A percentile compares a stretch with the other conserved stretches of the same genome.
Conservation (phyloP, 2,329 filamentous ascomycete genomes). For the Neonectria ditissima region DNA sequence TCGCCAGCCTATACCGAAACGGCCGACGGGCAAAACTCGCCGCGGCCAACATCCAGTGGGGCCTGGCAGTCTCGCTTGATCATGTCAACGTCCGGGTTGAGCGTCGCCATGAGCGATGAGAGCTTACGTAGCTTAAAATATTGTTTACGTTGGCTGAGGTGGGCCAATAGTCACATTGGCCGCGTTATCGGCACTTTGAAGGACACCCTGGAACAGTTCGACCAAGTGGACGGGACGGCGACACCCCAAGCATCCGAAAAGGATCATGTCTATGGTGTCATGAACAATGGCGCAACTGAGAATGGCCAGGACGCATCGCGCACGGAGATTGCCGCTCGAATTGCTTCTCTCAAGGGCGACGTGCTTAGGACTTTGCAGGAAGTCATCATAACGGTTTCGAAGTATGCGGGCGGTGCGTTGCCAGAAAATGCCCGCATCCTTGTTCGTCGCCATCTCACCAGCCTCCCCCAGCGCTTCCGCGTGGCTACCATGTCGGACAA, state of each 20-base stretch:
- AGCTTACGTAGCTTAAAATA: conserved; percentile 87
- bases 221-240: conserved; percentile 58
- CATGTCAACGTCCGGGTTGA: conserved; percentile 90
- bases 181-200: conserved; percentile 81
- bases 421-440: conserved; percentile 88
- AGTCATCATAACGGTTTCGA: conserved; percentile 86
- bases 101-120: conserved; percentile 90
- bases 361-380: conserved; percentile 83
- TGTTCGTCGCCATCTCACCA: conserved; percentile 85
- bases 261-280: conserved; percentile 10
- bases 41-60: conserved; percentile 46
- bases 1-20: conserved; percentile 81
- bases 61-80: conserved; percentile 86
- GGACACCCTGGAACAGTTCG: conserved; percentile 83
- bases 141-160: conserved; percentile 82
- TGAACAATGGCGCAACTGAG: conserved; percentile 18
- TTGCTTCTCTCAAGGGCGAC: conserved; percentile 75
- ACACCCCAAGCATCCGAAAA: conserved; percentile 29
- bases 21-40: conserved; percentile 47
- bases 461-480: conserved; percentile 85
- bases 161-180: conserved; percentile 85
- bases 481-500: conserved; percentile 69
- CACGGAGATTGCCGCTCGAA: conserved; percentile 67
- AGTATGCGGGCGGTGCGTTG: conserved; percentile 89
- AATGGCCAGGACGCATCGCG: conserved; percentile 46